Conservation (phyloP, 1,284 basidiomycete genomes). For the Apiotrichum domesticum region DNA sequence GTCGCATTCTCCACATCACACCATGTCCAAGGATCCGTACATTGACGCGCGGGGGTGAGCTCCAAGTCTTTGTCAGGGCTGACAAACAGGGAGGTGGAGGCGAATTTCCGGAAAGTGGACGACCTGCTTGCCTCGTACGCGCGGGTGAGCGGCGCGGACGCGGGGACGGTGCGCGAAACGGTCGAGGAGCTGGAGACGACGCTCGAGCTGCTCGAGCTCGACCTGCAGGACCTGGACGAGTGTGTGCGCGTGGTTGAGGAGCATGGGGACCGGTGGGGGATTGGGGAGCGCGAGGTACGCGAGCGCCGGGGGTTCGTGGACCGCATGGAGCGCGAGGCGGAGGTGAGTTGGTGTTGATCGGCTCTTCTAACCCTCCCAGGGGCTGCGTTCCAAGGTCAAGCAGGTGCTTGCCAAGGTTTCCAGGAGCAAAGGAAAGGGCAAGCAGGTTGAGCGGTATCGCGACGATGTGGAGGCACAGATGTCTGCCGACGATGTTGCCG, state of each 20-base stretch:
- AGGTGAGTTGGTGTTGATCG: slow-evolving; percentile 54
- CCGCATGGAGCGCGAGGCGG: slow-evolving; percentile 64
- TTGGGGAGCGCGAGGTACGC: slow-evolving; percentile 66
- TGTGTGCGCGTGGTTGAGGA: slow-evolving; percentile 78
- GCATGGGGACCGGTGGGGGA: slow-evolving; percentile 73
- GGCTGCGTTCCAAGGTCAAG: neutral
- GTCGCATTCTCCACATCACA: neutral
- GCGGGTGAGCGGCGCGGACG: slow-evolving; percentile 13
- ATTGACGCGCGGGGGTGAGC: slow-evolving; percentile 39
- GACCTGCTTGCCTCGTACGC: slow-evolving; percentile 26
- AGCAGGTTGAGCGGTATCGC: neutral
- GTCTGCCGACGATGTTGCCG: slow-evolving; percentile 54
- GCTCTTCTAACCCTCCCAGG: neutral
- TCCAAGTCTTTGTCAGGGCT: neutral
- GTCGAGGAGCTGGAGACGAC: slow-evolving; percentile 62
- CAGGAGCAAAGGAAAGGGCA: neutral
- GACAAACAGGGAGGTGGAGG: slow-evolving; percentile 35
- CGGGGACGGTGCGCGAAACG: slow-evolving; percentile 16
- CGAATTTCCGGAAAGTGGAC: slow-evolving; percentile 27
- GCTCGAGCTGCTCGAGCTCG: slow-evolving; percentile 67
- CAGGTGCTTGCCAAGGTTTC: neutral
- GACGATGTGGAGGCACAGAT: slow-evolving; percentile 12
- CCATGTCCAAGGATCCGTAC: slow-evolving; percentile 42
- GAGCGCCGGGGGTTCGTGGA: slow-evolving; percentile 66
- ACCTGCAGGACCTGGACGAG: slow-evolving; percentile 80